phyloP scores from a whole-genome alignment of 1,284 basidiomycete genomes.

The Sanghuangporus weigelae region DNA sequence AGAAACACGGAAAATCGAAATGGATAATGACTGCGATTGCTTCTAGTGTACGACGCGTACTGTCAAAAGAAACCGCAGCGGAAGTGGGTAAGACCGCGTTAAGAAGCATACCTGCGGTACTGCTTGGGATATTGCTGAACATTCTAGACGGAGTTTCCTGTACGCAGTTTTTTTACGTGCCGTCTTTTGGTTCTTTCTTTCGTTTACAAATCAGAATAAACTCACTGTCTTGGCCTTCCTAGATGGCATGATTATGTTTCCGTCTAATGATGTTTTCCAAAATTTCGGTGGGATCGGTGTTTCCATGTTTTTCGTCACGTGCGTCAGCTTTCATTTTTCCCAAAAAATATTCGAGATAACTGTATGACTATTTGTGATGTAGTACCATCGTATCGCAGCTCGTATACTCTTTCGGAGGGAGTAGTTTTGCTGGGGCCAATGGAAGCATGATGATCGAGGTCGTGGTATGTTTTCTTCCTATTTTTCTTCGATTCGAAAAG shows the following conservation, averaged over 20 bases:
- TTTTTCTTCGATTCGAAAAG: not conserved
- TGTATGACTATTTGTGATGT: constrained; percentile 21
- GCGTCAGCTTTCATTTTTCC: constrained; percentile 26
- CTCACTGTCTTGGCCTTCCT: not conserved
- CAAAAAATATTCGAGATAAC: constrained; percentile 1
- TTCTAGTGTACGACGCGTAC: not conserved
- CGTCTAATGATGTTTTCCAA: constrained; percentile 74
- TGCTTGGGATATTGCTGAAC: constrained; percentile 86
- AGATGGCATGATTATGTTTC: constrained; percentile 91
- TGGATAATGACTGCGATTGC: not conserved
- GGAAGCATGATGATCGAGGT: constrained; percentile 99
- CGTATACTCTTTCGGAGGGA: constrained; percentile 82
- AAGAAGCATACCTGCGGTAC: constrained; percentile 65
- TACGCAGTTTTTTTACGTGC: constrained; percentile 33
- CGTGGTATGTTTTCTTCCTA: constrained; percentile 53
- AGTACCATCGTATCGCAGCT: constrained; percentile 79
- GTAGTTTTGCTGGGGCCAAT: constrained; percentile 85
- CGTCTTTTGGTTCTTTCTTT: not conserved
- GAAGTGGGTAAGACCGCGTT: not conserved
- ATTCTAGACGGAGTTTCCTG: constrained; percentile 91
- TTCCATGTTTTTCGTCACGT: constrained; percentile 91
- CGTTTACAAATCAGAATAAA: not conserved
- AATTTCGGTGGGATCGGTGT: constrained; percentile 88
- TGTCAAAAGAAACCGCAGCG: not conserved
- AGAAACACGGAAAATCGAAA: not conserved